Evolutionary conservation across 2,329 filamentous ascomycete genomes (phyloP).

Genomic region (Trichoderma endophyticum): DNA sequence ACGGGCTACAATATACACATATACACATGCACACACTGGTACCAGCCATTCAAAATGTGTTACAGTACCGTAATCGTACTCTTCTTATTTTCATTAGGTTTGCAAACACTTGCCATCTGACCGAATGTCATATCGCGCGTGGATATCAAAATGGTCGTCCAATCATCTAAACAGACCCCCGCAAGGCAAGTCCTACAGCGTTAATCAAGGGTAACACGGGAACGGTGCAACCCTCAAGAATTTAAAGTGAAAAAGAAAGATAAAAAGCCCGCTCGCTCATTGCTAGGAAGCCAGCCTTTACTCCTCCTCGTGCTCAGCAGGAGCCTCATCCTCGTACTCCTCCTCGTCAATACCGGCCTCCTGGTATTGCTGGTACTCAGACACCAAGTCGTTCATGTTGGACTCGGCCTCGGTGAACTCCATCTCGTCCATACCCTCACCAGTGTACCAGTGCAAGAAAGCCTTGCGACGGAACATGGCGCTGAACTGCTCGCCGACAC

Average conservation of each 20-base stretch:
- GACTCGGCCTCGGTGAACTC: conserved; percentile 99
- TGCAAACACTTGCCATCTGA: conserved; percentile 32
- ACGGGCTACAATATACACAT: too few relatives aligned
- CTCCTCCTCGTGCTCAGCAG: conserved; percentile 31
- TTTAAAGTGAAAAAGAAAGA: conserved; percentile 1
- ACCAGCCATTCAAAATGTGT: background rate
- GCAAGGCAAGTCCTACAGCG: conserved; percentile 23
- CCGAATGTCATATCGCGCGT: conserved; percentile 27
- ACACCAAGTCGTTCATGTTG: conserved; percentile 99
- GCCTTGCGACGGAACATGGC: conserved; percentile 99
- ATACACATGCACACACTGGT: background rate
- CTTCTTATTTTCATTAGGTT: conserved; percentile 27
- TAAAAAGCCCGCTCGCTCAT: background rate
- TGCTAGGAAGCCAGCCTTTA: background rate
- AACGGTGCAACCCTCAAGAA: conserved; percentile 5
- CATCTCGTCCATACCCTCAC: conserved; percentile 99
- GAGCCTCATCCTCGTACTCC: conserved; percentile 85
- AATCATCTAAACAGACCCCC: conserved; percentile 31
- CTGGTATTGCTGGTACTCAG: conserved; percentile 99
- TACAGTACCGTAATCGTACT: conserved; percentile 32
- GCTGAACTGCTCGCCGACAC: conserved; percentile 98
- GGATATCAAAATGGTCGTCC: conserved; percentile 40
- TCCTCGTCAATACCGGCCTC: conserved; percentile 96
- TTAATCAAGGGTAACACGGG: conserved; percentile 9
- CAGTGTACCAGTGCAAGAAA: conserved; percentile 99